Conservation (phyloP, 225 moss, liverwort and hornwort genomes). For the Polytrichum commune region DNA sequence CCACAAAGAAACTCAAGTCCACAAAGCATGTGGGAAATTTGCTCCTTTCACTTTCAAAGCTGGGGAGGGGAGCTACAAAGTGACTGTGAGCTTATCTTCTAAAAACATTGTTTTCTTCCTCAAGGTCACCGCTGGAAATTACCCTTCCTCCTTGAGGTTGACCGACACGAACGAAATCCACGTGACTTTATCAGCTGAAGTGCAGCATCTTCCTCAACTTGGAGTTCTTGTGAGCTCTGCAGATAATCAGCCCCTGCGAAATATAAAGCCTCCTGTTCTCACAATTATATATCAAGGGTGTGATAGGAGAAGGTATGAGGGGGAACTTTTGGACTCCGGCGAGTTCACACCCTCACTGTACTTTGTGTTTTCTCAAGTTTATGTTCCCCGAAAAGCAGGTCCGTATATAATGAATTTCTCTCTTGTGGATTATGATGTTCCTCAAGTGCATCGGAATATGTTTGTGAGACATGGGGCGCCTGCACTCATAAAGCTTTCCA, state of each 20-base stretch:
- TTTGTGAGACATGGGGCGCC: slow-evolving; percentile 40
- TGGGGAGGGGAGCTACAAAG: slow-evolving; percentile 37
- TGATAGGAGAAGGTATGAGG: slow-evolving; percentile 14
- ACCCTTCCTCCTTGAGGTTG: slow-evolving; percentile 38
- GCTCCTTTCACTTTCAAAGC: slow-evolving; percentile 26
- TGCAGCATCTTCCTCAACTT: slow-evolving; percentile 20
- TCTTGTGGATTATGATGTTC: slow-evolving; percentile 26
- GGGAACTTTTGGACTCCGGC: slow-evolving; percentile 12
- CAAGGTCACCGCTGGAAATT: slow-evolving; percentile 37
- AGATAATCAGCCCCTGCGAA: slow-evolving; percentile 21
- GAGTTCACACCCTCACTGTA: slow-evolving; percentile 5
- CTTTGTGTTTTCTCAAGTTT: slow-evolving; percentile 25
- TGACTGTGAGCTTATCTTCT: slow-evolving; percentile 20
- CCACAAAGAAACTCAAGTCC: slow-evolving; percentile 15
- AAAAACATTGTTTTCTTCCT: slow-evolving; percentile 15
- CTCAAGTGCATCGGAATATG: slow-evolving; percentile 22
- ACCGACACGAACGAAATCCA: neutral
- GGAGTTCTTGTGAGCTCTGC: slow-evolving; percentile 45
- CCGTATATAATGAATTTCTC: slow-evolving; percentile 34
- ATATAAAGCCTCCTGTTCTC: slow-evolving; percentile 29
- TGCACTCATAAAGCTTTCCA: slow-evolving; percentile 28
- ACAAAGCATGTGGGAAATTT: slow-evolving; percentile 34
- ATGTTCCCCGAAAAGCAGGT: slow-evolving; percentile 48
- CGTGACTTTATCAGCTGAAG: neutral
- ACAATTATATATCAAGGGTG: slow-evolving; percentile 12